Evolutionary conservation across 148 eudicot genomes (phyloP), one percentile per base, ranked within the genome.

Genomic region (Suaeda aralocaspica): DNA sequence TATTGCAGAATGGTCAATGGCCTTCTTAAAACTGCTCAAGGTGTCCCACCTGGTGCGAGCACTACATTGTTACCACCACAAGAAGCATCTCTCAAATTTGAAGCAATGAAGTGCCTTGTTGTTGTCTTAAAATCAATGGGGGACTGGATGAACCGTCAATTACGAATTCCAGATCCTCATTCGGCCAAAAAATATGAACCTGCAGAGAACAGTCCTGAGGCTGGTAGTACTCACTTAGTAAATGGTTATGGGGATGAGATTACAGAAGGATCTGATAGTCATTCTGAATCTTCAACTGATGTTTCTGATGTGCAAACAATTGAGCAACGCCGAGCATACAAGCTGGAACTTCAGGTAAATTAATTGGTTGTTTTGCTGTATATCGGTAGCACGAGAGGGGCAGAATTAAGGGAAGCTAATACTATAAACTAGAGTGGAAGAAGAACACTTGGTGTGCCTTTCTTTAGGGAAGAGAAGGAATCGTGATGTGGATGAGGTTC

Each of bases 1-100:
- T 36, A 21, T 74, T 82, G 66, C 89, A 95, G 99, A 84, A 87
- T 92, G 96, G 97, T 95, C 68, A 95, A 91, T 82, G 99, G 99
- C 70, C 99, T 95, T 78, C 94, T 91, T 70, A 95, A 95, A 86
- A 95, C 99, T 79, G 97, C 97, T 76, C 99, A 95, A 87, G 99
- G 99, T 36, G 96, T 91, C 46, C 92, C 96, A 61, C 89, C 97
- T 79, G 99, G 99, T 74, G 84, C 73, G 70, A 68, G 78, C 50
- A 91, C 92, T 67, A 85, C 99, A 48, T 77, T 95, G 74, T 75
- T 89, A 90, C 97, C 96, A 26, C 93, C 92, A 34, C 99, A 95
- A 79, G 99, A 95, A 70, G 85, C 55, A 77, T 73, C 85, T 68
- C 73, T 95, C 86, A 95, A 91, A 79, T 84, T 84, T 80, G 97